Evolutionary conservation across 1,284 basidiomycete genomes (phyloP).

Genomic region (Boletus mariae): DNA sequence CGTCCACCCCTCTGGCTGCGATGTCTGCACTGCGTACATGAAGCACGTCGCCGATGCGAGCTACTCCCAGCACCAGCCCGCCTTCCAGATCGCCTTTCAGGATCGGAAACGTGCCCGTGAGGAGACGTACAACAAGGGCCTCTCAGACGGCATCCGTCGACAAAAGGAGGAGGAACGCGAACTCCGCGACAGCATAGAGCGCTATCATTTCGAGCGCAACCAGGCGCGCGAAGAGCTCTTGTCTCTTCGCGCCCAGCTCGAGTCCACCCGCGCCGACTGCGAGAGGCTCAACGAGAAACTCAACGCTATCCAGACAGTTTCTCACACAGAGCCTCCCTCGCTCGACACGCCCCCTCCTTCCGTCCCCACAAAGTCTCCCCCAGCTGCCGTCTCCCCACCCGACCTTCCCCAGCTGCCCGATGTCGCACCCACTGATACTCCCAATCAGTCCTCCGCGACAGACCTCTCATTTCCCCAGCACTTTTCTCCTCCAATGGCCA

Average conservation of each 20-base stretch:
- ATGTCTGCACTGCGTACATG: constrained; percentile 39
- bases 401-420: constrained; percentile 6
- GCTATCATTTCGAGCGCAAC: constrained; percentile 32
- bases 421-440: background rate
- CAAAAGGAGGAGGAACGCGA: constrained; percentile 36
- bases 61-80: constrained; percentile 34
- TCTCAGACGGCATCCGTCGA: constrained; percentile 31
- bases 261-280: constrained; percentile 35
- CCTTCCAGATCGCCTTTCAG: constrained; percentile 40
- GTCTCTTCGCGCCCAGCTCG: constrained; percentile 34
- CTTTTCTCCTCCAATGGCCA: constrained; percentile 24
- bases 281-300: constrained; percentile 31
- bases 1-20: constrained; percentile 40
- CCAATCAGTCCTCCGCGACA: constrained; percentile 4
- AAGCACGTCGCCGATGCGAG: constrained; percentile 40
- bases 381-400: background rate
- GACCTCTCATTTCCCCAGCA: constrained; percentile 26
- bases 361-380: constrained; percentile 5
- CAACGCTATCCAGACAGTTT: background rate
- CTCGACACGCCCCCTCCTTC: constrained; percentile 5
- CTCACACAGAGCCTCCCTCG: constrained; percentile 3
- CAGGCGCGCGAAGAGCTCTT: constrained; percentile 35
- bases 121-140: constrained; percentile 32
- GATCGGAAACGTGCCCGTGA: constrained; percentile 35
- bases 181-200: constrained; percentile 31